phyloP scores from a whole-genome alignment of 768 basidiomycete species.

The Omphalotus guepiniiformis region DNA sequence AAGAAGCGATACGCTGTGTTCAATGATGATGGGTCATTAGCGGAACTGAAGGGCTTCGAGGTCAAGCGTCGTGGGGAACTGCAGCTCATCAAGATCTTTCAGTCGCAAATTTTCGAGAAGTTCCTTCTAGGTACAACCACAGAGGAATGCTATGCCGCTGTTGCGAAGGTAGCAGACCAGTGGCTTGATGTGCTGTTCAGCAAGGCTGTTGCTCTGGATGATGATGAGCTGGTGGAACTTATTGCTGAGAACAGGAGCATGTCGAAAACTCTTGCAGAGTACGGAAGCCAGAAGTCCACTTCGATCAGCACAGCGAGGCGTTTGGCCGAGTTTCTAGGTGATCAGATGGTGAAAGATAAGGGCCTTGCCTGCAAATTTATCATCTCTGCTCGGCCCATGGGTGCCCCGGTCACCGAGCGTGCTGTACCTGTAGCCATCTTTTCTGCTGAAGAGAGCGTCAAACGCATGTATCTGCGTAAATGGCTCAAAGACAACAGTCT shows the following conservation, averaged over 20 bases:
- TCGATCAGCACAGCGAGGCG: conserved; percentile 95
- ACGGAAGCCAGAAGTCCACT: conserved; percentile 94
- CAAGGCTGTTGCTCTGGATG: conserved; percentile 76
- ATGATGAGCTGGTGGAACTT: conserved; percentile 94
- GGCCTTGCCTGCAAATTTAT: conserved; percentile 98
- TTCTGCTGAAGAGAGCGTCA: conserved; percentile 89
- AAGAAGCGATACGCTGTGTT: conserved; percentile 99
- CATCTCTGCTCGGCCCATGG: conserved; percentile 89
- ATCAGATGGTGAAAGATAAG: conserved; percentile 99
- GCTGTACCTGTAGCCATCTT: conserved; percentile 98
- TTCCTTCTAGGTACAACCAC: conserved; percentile 92
- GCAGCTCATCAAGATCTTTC: conserved; percentile 99
- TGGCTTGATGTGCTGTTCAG: conserved; percentile 96
- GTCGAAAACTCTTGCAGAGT: conserved; percentile 95
- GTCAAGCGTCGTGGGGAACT: conserved; percentile 97
- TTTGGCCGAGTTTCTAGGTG: conserved; percentile 93
- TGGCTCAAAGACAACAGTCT: conserved; percentile 96
- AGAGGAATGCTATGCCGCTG: conserved; percentile 92
- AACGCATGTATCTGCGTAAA: conserved; percentile 85
- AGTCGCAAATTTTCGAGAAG: conserved; percentile 96
- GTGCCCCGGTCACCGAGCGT: conserved; percentile 94
- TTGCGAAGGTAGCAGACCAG: conserved; percentile 90
- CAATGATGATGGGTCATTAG: conserved; percentile 95
- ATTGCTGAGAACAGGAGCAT: conserved; percentile 99
- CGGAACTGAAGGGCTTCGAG: conserved; percentile 98